These are phyloP conservation scores for Globisporangium abappressorium DNA, from an alignment of 352 stramenopile genomes.

Conservation along the genomic window DNA sequence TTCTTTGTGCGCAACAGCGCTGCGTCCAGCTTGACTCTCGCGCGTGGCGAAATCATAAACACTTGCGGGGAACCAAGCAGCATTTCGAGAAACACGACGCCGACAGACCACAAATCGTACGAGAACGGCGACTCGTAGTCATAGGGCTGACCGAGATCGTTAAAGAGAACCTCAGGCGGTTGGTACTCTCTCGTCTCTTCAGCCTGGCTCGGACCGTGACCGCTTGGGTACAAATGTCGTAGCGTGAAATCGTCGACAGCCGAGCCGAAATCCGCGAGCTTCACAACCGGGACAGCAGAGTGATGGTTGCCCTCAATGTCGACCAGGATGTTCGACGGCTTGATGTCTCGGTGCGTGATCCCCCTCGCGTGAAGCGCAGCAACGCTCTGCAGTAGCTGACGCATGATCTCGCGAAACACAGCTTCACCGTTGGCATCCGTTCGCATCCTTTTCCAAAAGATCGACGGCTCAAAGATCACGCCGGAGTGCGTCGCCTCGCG, in stretches of 20 bases:
- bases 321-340: conserved; percentile 81
- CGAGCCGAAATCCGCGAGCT: conserved; percentile 87
- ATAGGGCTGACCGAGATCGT: conserved; percentile 51
- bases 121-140: conserved; percentile 52
- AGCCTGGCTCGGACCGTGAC: conserved; percentile 71
- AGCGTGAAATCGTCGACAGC: conserved; percentile 80
- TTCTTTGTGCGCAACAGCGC: conserved; percentile 47
- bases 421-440: conserved; percentile 45
- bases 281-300: conserved; percentile 46
- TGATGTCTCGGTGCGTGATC: conserved; percentile 90
- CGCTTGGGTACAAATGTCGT: conserved; percentile 58
- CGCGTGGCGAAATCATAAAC: conserved; percentile 80
- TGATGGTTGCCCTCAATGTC: conserved; percentile 22
- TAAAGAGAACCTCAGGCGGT: conserved; percentile 90
- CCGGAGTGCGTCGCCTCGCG: conserved; percentile 35
- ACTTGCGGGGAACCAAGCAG: conserved; percentile 91
- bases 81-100: conserved; percentile 95
- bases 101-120: conserved; percentile 94
- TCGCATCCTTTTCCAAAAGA: conserved; percentile 77
- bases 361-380: conserved; percentile 86
- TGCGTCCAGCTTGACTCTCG: conserved; percentile 88
- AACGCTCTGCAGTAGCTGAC: conserved; percentile 91
- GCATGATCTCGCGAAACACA: conserved; percentile 90
- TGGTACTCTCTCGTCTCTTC: conserved; percentile 96
- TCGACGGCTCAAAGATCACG: conserved; percentile 69